Base-by-base conservation (phyloP, 208 protist genomes). In the Leishmania lainsoni region DNA sequence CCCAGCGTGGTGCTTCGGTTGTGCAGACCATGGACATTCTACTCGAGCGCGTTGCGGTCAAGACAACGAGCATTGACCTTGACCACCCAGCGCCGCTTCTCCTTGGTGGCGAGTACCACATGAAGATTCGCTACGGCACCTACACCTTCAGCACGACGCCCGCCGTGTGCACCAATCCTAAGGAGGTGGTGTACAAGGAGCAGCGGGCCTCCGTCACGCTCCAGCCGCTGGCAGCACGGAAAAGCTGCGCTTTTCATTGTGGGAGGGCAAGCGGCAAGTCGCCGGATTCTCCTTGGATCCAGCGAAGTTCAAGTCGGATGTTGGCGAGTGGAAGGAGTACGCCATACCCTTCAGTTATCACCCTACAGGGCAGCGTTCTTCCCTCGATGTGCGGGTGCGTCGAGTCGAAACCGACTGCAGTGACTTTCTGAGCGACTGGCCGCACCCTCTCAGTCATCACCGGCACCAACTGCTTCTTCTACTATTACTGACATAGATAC, bases 341-440 rank as follows among this genome's bases (percentile, higher is more conserved):
- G 81, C 91, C 12, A 94, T 98, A 52, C 95, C 95, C 1, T 98
- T 98, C 69, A 88, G 90, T 59, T 96, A 98, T 80, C 88, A 93
- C 76, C 93, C 95, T 12, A 95, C 93, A 8, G 80, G 90, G 29
- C 93, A 96, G 75, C 58, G 68, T n/a, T 79, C 86, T 45, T 87
- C 86, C 0, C 84, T 98, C 22, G 91, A 96, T 32, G 80, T 98
- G 42, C 86, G 88, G 10, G 91, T 98, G 54, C 80, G 81, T 9
- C 84, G 78, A 9, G n/a, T 78, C 0, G 75, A 70, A 17, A 68
- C 42, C 17, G 56, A 58, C 56, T 42, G 59, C 4, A 42, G 52
- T 35, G 42, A 63, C 5, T 78, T 71, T 3, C 81, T 61, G 16
- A 71, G 59, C 71, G 72, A 54, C 42, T 22, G 59, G 61, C 17